Evolutionary conservation across 805 yeast species (phyloP).

Genomic region (Saturnispora besseyi): DNA sequence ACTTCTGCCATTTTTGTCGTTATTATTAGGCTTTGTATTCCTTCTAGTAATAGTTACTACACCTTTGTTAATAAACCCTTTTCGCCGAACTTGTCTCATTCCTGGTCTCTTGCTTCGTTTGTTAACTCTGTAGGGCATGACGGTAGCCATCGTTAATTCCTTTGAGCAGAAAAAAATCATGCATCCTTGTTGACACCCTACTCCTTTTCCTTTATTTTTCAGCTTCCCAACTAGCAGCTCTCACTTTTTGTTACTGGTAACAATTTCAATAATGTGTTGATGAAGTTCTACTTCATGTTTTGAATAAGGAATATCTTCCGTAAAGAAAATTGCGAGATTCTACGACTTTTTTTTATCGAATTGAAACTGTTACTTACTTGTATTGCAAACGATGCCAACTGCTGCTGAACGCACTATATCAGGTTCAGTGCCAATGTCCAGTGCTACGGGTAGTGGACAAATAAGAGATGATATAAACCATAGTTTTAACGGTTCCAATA

Average conservation of each 20-base stretch:
- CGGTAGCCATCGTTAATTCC: too few species aligned
- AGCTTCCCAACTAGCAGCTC: too few species aligned
- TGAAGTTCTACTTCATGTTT: too few species aligned
- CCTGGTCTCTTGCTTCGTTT: too few species aligned
- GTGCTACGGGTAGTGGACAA: background rate
- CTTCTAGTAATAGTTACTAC: background rate
- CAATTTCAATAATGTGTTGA: too few species aligned
- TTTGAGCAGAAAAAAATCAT: too few species aligned
- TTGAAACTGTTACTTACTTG: background rate
- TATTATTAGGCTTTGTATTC: background rate
- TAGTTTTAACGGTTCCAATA: background rate
- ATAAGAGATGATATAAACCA: background rate
- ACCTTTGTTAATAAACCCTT: background rate
- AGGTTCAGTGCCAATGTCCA: background rate
- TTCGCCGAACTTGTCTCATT: too few species aligned
- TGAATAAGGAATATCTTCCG: background rate
- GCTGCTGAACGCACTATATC: background rate
- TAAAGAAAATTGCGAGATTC: constrained; percentile 1
- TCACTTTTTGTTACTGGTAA: too few species aligned
- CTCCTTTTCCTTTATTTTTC: too few species aligned
- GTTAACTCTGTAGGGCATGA: too few species aligned
- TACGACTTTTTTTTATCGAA: background rate
- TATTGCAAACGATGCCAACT: background rate
- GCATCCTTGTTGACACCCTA: too few species aligned
- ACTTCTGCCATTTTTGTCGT: too few species aligned